A percentile compares a stretch with the other conserved stretches of the same genome.
Evolutionary conservation across 371 early-diverging fungal genomes (phyloP).

Genomic region (Gilbertella persicaria): DNA sequence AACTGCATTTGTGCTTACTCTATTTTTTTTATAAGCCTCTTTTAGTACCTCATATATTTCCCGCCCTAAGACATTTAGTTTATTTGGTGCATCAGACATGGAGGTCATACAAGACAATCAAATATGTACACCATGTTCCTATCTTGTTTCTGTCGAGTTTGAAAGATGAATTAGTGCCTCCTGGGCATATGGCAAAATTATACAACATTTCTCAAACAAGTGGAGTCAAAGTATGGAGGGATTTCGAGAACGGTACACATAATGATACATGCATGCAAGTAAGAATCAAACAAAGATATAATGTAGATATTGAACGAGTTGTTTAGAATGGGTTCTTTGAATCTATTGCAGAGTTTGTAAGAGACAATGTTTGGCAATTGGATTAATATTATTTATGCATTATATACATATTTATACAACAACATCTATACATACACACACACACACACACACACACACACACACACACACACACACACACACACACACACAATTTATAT

Average conservation of each 20-base stretch:
- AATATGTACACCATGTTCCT: slow-evolving; percentile 67
- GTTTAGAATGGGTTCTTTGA: slow-evolving; percentile 81
- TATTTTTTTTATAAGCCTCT: slow-evolving; percentile 58
- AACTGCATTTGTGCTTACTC: not conserved
- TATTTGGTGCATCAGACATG: slow-evolving; percentile 89
- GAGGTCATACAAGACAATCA: slow-evolving; percentile 79
- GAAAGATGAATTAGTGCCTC: slow-evolving; percentile 89
- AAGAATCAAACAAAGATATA: not conserved
- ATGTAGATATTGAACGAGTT: not conserved
- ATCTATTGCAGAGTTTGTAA: slow-evolving; percentile 56
- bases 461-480: too few species aligned
- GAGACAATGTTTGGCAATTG: slow-evolving; percentile 33
- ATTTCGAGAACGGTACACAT: slow-evolving; percentile 85
- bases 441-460: slow-evolving; percentile 10
- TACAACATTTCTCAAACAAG: slow-evolving; percentile 58
- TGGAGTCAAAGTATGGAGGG: slow-evolving; percentile 57
- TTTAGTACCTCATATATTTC: slow-evolving; percentile 85
- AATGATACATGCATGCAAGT: slow-evolving; percentile 86
- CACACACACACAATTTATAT: too few species aligned
- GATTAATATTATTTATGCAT: slow-evolving; percentile 11
- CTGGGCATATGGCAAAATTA: slow-evolving; percentile 81
- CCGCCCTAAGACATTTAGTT: slow-evolving; percentile 66
- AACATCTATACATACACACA: slow-evolving; percentile 1
- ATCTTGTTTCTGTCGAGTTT: slow-evolving; percentile 82
- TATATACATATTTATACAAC: not conserved